Evolutionary conservation across 1,284 basidiomycete species (phyloP).

Genomic region (Malassezia caprae): DNA sequence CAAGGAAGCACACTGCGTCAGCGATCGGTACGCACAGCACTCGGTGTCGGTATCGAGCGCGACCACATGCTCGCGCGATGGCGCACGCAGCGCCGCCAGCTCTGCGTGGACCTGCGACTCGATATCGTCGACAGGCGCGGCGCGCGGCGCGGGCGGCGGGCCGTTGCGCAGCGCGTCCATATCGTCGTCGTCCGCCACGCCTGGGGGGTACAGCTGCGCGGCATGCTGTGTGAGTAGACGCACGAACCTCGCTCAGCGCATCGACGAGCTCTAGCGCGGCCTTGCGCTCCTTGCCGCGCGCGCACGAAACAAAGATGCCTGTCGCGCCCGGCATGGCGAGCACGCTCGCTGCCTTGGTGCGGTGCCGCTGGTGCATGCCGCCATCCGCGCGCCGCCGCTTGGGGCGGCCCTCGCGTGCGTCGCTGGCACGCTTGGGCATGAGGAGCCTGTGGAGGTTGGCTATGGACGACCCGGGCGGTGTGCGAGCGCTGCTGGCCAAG

Average conservation of each 20-base stretch:
- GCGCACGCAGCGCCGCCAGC: slow-evolving; percentile 20
- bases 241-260: slow-evolving; percentile 32
- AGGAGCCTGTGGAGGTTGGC: neutral
- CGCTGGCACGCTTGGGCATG: neutral
- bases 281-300: slow-evolving; percentile 35
- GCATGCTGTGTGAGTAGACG: slow-evolving; percentile 8
- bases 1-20: slow-evolving; percentile 15
- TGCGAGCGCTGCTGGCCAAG: slow-evolving; percentile 13
- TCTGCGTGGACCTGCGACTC: slow-evolving; percentile 38
- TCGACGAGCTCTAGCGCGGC: slow-evolving; percentile 37
- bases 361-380: slow-evolving; percentile 14
- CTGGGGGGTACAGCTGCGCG: neutral
- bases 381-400: slow-evolving; percentile 1
- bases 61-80: neutral
- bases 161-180: slow-evolving; percentile 32
- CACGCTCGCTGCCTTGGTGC: neutral
- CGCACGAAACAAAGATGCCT: slow-evolving; percentile 37
- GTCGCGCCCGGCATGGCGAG: neutral
- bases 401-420: neutral
- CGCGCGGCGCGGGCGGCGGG: slow-evolving; percentile 1
- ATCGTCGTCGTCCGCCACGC: slow-evolving; percentile 16
- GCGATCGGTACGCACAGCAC: slow-evolving; percentile 5
- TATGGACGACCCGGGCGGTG: slow-evolving; percentile 14
- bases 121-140: slow-evolving; percentile 19
- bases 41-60: slow-evolving; percentile 16